Percentiles rank a stretch among this genome's conserved stretches.
These are phyloP conservation scores for Arachnopeziza araneosa DNA, from an alignment of 2,329 filamentous ascomycete species.

Conservation along the genomic window DNA sequence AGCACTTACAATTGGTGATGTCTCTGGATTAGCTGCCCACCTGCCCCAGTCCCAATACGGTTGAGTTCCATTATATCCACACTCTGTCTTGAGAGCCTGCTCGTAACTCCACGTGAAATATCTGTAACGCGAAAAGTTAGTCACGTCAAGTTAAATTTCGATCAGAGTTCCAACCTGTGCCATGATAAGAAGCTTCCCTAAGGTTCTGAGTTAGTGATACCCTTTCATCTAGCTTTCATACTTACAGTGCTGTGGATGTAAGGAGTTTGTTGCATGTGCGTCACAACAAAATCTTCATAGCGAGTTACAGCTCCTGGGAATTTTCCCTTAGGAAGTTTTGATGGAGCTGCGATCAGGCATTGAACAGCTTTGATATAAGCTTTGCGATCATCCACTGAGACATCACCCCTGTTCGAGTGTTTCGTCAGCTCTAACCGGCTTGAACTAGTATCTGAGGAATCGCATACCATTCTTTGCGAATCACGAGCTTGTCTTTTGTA, in stretches of 20 bases:
- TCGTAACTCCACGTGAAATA: constrained; percentile 38
- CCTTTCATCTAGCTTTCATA: constrained; percentile 17
- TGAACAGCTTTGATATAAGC: constrained; percentile 33
- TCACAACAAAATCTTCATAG: constrained; percentile 35
- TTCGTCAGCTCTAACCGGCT: neutral
- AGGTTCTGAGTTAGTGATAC: neutral
- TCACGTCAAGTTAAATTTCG: constrained; percentile 25
- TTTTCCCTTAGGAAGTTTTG: constrained; percentile 26
- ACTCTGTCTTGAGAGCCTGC: constrained; percentile 34
- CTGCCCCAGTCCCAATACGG: constrained; percentile 40
- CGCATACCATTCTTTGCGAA: constrained; percentile 17
- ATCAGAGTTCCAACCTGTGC: constrained; percentile 35
- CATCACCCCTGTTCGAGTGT: constrained; percentile 9
- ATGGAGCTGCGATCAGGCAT: constrained; percentile 30
- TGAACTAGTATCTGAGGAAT: neutral
- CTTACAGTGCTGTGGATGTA: constrained; percentile 18
- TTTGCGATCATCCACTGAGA: constrained; percentile 12
- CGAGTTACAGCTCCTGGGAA: constrained; percentile 31
- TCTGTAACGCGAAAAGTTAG: constrained; percentile 12
- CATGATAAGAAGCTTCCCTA: constrained; percentile 35
- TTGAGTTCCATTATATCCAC: constrained; percentile 36
- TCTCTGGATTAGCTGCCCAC: neutral
- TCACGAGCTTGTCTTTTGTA: constrained; percentile 10
- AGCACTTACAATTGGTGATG: constrained; percentile 11
- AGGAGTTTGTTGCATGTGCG: constrained; percentile 32